Evolutionary conservation across 2,329 filamentous ascomycete genomes (phyloP).

Genomic region (Xylariaceae sp.): DNA sequence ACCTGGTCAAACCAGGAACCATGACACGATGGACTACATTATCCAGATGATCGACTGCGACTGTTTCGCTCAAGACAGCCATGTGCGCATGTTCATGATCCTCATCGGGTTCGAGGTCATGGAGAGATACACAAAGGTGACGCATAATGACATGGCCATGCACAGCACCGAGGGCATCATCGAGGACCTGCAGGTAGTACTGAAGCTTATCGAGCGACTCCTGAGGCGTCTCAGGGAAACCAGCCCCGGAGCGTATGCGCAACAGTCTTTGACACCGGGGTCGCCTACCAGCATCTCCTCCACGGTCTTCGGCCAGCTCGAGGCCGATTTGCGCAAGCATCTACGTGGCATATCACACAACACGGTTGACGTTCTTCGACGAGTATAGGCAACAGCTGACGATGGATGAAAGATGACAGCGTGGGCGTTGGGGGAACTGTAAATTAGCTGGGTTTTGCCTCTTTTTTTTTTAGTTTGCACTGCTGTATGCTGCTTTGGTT

Average conservation of each 20-base stretch:
- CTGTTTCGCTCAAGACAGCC: constrained; percentile 17
- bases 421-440: constrained; percentile 14
- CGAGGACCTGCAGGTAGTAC: constrained; percentile 18
- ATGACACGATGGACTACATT: constrained; percentile 17
- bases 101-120: constrained; percentile 21
- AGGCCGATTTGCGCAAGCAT: constrained; percentile 17
- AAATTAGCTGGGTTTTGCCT: constrained; percentile 11
- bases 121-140: constrained; percentile 16
- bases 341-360: constrained; percentile 17
- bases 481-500: constrained; percentile 13
- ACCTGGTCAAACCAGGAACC: constrained; percentile 6
- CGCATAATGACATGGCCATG: constrained; percentile 12
- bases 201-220: constrained; percentile 19
- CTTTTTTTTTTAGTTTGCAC: not conserved
- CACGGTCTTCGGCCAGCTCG: constrained; percentile 19
- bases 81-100: constrained; percentile 18
- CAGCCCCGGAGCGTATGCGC: constrained; percentile 4
- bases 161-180: constrained; percentile 15
- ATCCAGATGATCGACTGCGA: constrained; percentile 19
- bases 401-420: constrained; percentile 7
- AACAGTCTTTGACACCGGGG: constrained; percentile 6
- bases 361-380: constrained; percentile 15
- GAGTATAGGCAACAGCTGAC: constrained; percentile 11
- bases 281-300: constrained; percentile 14
- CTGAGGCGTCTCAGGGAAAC: constrained; percentile 17